Base-by-base conservation (phyloP, 805 yeast species). In the Ogataea methylovora region DNA sequence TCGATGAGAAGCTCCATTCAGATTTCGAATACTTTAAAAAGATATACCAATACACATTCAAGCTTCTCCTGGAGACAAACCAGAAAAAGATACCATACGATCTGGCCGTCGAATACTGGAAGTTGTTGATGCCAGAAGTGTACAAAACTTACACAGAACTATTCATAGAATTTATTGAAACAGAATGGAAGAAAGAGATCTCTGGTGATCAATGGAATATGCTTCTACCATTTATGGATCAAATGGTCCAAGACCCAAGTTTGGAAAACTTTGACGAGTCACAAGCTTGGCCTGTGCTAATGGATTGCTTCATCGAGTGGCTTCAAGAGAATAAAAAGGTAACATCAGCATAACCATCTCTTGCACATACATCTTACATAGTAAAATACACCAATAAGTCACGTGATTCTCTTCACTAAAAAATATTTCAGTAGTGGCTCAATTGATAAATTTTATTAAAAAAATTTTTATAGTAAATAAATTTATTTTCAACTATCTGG, bases 261-360 rank as follows among this genome's bases (percentile, higher is more conserved):
- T 61, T 90, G 5, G 57, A 58, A 12, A 59, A 56, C 3, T 88
- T 87, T 55, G 88, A 82, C 46, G 92, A 81, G 43, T 71, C 73
- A 45, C 87, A 82, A 17, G 84, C 96, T 1, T 90, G 97, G 97
- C 98, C 97, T 5, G 74, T 84, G 35, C 62, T 85, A 13, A 75
- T 90, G 43, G 98, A 90, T 54, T 85, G 78, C 38, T 90, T 74
- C 51, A 82, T 85, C 16, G 94, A 82, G 42, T 61, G 66, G 44
- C 45, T 10, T 4, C 4, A 9, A 6, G 31, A 29, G n/a, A 21
- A 27, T 14, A 27, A 18, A 28, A 29, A 28, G 26, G 30, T 7
- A 24, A 38, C 24, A 22, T 8, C n/a, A 8, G 26, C 26, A 7
- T 12, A 24, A 24, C 9, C 9, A 24, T 10, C 5, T 24, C n/a